Evolutionary conservation across 441 rosid species (phyloP).

Genomic region (Melastoma candidum): DNA sequence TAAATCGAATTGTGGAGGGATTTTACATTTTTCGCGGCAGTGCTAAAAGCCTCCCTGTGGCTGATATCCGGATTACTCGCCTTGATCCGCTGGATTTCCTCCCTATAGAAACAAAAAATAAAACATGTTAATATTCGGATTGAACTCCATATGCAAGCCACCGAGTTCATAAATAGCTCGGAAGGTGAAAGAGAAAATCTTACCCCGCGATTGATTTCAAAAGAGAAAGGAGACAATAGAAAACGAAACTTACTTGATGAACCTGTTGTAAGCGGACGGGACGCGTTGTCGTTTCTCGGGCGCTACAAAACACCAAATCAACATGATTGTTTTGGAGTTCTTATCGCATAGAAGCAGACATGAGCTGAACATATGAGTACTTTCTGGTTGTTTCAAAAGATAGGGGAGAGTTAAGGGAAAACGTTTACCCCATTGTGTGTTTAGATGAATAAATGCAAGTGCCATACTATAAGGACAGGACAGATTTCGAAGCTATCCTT

Average conservation of each 20-base stretch:
- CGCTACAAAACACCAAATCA: conserved; percentile 34
- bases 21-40: conserved; percentile 97
- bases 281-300: conserved; percentile 97
- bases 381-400: too few species aligned
- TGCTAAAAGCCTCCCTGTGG: conserved; percentile 97
- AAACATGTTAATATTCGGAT: background rate
- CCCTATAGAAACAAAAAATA: conserved; percentile 30
- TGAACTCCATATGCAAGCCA: too few species aligned
- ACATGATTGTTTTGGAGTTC: too few species aligned
- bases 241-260: conserved; percentile 63
- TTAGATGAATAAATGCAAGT: too few species aligned
- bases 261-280: conserved; percentile 96
- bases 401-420: too few species aligned
- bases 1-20: background rate
- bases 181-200: background rate
- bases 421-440: too few species aligned
- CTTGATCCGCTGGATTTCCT: conserved; percentile 97
- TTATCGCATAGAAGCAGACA: too few species aligned
- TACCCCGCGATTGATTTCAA: too few species aligned
- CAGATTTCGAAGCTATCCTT: background rate
- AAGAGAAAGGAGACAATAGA: background rate
- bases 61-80: conserved; percentile 88
- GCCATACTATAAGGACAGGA: too few species aligned
- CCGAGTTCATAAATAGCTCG: too few species aligned
- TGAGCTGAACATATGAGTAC: too few species aligned